These are phyloP conservation scores for Hyparrhenia diplandra DNA, from an alignment of 176 grass and related monocot genomes.

Conservation along the genomic window DNA sequence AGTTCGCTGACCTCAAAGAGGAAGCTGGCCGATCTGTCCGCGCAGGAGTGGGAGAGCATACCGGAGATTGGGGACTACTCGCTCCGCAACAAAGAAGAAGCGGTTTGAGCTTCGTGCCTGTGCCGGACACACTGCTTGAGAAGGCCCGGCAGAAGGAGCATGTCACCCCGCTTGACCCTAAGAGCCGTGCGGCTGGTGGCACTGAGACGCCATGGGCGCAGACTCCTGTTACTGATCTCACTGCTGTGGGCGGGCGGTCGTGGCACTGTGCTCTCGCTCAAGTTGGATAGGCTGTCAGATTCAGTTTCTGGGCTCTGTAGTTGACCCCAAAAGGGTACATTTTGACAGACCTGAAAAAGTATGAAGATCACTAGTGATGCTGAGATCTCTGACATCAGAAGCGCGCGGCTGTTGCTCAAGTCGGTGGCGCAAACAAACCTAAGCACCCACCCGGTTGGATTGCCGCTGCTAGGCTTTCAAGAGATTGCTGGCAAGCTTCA, in stretches of 20 bases:
- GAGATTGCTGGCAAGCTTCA: conserved; percentile 87
- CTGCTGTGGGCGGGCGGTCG: conserved; percentile 86
- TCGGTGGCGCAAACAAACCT: conserved; percentile 88
- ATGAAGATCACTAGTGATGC: conserved; percentile 98
- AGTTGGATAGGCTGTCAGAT: conserved; percentile 81
- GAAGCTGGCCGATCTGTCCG: conserved; percentile 51
- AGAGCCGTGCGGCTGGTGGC: conserved; percentile 68
- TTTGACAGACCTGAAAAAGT: conserved; percentile 76
- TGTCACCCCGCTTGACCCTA: conserved; percentile 83
- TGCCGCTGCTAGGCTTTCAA: conserved; percentile 81
- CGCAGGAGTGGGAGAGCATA: conserved; percentile 91
- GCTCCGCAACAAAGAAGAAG: conserved; percentile 85
- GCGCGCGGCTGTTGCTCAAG: conserved; percentile 73
- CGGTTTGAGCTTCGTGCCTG: conserved; percentile 86
- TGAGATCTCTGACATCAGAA: conserved; percentile 95
- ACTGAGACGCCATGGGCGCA: conserved; percentile 83
- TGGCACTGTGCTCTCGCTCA: conserved; percentile 86
- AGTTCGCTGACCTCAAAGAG: conserved; percentile 84
- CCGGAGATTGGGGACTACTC: conserved; percentile 94
- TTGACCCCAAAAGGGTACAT: conserved; percentile 96
- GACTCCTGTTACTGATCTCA: conserved; percentile 81
- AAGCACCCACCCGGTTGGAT: conserved; percentile 99
- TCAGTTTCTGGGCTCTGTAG: conserved; percentile 85
- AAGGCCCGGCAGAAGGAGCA: conserved; percentile 95
- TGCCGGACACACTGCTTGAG: conserved; percentile 79